Conservation (phyloP, 78 protist genomes). For the Mastigamoeba balamuthi region DNA sequence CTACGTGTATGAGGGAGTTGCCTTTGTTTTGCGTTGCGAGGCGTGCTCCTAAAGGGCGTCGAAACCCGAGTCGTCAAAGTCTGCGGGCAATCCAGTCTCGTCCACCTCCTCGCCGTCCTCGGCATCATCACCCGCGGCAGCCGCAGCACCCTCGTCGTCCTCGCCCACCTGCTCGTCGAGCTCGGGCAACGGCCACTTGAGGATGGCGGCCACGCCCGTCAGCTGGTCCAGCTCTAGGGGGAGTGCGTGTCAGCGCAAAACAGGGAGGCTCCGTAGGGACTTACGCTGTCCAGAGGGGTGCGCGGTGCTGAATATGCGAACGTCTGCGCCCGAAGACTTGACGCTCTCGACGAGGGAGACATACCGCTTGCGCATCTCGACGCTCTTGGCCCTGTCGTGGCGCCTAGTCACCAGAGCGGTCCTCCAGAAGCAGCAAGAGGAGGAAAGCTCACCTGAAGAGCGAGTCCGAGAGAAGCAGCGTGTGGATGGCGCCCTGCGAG, state of each 20-base stretch:
- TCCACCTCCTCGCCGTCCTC: no score
- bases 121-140: no score
- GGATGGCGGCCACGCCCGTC: slow-evolving; percentile 62
- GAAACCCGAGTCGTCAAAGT: no score
- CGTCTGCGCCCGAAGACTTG: slow-evolving; percentile 23
- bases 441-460: slow-evolving; percentile 32
- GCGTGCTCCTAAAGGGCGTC: no score
- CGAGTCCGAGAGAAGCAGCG: slow-evolving; percentile 31
- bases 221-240: slow-evolving; percentile 10
- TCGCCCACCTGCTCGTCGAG: no score
- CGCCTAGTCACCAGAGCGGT: slow-evolving; percentile 13
- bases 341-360: slow-evolving; percentile 53
- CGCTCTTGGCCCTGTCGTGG: background rate
- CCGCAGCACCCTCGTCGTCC: no score
- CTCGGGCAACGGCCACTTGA: slow-evolving; percentile 49
- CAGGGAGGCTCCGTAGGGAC: no score
- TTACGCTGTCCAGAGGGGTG: slow-evolving; percentile 67
- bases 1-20: no score
- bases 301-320: slow-evolving; percentile 30
- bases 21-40: no score
- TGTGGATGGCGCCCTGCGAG: slow-evolving; percentile 24
- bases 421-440: slow-evolving; percentile 24
- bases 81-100: no score
- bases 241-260: no score
- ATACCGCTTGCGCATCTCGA: slow-evolving; percentile 16